Evolutionary conservation across 2,329 filamentous ascomycete genomes (phyloP), one percentile per base, ranked within the genome.

Genomic region (Diaporthe nobilis): DNA sequence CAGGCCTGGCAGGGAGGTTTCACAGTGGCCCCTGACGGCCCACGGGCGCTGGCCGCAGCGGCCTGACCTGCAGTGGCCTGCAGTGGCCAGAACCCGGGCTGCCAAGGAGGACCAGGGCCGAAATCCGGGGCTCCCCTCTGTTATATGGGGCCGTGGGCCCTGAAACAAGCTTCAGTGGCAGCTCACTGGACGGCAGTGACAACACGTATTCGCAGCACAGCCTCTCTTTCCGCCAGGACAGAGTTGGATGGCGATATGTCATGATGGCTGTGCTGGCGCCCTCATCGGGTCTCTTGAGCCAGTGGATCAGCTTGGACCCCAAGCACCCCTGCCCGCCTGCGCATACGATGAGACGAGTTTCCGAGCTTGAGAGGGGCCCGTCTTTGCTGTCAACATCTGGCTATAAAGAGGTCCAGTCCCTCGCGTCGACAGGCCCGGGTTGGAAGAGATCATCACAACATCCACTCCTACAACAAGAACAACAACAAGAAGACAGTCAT

Each of bases 131-230:
- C 65, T 34, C 31, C 31, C 31, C 47, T 28, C 47, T 68, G 44
- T 6, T 8, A 25, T 28, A 34, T 68, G 65, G 47, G 65, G 65
- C 47, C 65, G 65, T 68, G 47, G 65, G 65, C 47, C 65, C 47
- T 68, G 65, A 53, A 68, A 53, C 65, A 68, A 68, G 65, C 47
- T 39, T 68, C 47, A 31, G 9, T 13, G 37, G 34, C 25, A 73
- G 60, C 61, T 73, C 72, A 73, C 39, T 73, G 72, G 72, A 42
- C 60, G 51, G 60, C 22, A 37, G 58, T 67, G 71, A 73, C 72
- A 73, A 68, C 72, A 73, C 72, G 65, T 68, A 68, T 53, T 37
- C 37, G 39, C 68, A 39, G 72, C 72, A 73, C 60, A 73, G 72
- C 72, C 72, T 73, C 72, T 58, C 39, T 25, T 25, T 31, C 22